phyloP scores from a whole-genome alignment of 2,329 filamentous ascomycete genomes.

The Pochonia chlamydosporia region DNA sequence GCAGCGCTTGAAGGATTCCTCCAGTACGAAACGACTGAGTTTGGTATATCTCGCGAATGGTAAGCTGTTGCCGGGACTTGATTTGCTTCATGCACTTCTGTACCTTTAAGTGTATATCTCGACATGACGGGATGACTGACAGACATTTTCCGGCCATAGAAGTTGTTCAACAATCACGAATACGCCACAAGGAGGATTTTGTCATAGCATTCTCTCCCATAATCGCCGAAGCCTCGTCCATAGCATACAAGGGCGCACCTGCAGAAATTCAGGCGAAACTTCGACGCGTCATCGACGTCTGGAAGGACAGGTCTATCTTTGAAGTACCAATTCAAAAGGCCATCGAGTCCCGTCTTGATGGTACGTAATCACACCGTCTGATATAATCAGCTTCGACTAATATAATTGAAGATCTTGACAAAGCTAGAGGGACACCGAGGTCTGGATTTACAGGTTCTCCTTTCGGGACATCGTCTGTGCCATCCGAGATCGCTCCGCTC shows the following conservation, averaged over 20 bases:
- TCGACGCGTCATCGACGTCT: constrained; percentile 86
- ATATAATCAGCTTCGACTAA: constrained; percentile 11
- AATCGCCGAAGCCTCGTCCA: constrained; percentile 81
- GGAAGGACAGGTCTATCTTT: constrained; percentile 83
- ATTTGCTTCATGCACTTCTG: not conserved
- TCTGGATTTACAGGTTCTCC: constrained; percentile 50
- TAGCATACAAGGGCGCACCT: constrained; percentile 86
- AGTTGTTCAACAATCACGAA: constrained; percentile 93
- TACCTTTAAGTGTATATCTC: not conserved
- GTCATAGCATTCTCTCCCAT: constrained; percentile 85
- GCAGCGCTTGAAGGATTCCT: constrained; percentile 80
- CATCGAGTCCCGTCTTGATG: constrained; percentile 73
- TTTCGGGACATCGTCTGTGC: constrained; percentile 55
- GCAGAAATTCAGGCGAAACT: constrained; percentile 84
- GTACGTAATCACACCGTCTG: constrained; percentile 37
- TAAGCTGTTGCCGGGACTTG: constrained; percentile 35
- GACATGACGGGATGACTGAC: not conserved
- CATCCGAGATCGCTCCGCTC: constrained; percentile 72
- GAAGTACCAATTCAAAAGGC: constrained; percentile 72
- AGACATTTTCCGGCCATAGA: constrained; percentile 48
- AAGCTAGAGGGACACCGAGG: constrained; percentile 47
- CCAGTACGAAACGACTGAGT: constrained; percentile 79
- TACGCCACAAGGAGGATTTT: constrained; percentile 87
- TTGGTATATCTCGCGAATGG: constrained; percentile 94
- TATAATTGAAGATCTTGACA: constrained; percentile 53